These are phyloP conservation scores for Penicillium sp. DNA, from an alignment of 2,329 filamentous ascomycete species.

Conservation along the genomic window DNA sequence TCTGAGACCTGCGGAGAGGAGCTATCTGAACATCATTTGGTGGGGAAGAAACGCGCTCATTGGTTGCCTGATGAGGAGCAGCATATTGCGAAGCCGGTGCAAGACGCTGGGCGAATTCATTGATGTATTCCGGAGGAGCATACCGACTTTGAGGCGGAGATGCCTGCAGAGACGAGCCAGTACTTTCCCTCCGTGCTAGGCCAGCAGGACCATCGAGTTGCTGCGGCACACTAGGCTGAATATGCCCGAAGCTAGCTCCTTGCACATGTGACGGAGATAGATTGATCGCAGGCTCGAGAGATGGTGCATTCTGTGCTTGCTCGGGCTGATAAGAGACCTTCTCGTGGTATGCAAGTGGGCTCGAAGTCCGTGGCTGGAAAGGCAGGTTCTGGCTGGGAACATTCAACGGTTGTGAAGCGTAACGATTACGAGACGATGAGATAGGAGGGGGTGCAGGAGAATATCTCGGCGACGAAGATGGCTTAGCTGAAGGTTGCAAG, in stretches of 20 bases:
- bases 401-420: constrained; percentile 39
- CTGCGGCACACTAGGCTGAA: constrained; percentile 15
- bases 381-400: constrained; percentile 40
- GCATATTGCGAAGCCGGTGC: constrained; percentile 19
- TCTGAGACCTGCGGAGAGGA: constrained; percentile 51
- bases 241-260: constrained; percentile 22
- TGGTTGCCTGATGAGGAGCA: constrained; percentile 11
- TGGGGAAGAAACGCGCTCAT: constrained; percentile 23
- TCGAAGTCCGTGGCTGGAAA: constrained; percentile 63
- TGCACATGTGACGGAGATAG: constrained; percentile 24
- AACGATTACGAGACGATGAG: constrained; percentile 34
- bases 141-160: constrained; percentile 31
- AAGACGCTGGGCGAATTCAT: constrained; percentile 33
- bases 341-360: constrained; percentile 56
- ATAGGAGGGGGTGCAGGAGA: constrained; percentile 45
- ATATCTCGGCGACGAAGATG: constrained; percentile 41
- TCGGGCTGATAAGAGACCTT: constrained; percentile 35
- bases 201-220: constrained; percentile 5
- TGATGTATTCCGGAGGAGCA: constrained; percentile 32
- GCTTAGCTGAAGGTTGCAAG: constrained; percentile 33
- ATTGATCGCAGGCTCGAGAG: constrained; percentile 25
- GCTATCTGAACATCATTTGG: constrained; percentile 30
- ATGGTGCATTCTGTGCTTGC: constrained; percentile 21
- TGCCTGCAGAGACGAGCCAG: constrained; percentile 19
- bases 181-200: constrained; percentile 3